Evolutionary conservation across 2,329 filamentous ascomycete species (phyloP), one percentile per base, ranked within the genome.

Genomic region (Neurospora crassa): DNA sequence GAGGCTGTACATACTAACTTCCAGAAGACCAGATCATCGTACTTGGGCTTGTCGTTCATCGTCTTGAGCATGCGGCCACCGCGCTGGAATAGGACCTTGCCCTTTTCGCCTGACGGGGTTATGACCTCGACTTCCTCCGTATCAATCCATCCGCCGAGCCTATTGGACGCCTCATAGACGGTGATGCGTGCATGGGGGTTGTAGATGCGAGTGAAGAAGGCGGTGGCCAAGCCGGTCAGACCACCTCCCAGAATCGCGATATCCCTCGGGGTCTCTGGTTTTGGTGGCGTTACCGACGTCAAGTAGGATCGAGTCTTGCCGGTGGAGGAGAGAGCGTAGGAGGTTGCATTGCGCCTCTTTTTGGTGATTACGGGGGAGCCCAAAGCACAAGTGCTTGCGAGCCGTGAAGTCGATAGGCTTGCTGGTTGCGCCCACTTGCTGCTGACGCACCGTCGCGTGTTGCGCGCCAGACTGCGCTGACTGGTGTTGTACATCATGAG

Each of bases 91-190:
- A 92, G 81, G 42, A 97, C 87, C 3, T 78, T 79, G 16, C 80
- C 82, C 68, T 85, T 81, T 29, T 85, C 84, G 18, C 88, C 91
- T 45, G 86, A 84, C 5, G 85, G 81, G 11, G 75, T 76, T 63
- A 81, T 79, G 16, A 91, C 87, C 1, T 87, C 80, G 14, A 92
- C 84, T 69, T 82, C 82, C 74, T 90, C 86, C 1, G 91, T 93
- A 74, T 89, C 83, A 53, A 98, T 84, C 94, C 94, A 98, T 67
- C 96, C 96, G 63, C 96, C 96, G 0, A 95, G 79, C 24, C 89
- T 85, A 29, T 87, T 79, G 40, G 84, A 86, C 24, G 87, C 86
- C 79, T 99, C 96, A 80, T 93, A 97, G 11, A 99, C 78, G 0
- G 92, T 96, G 77, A 99, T 89, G 69, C 89, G 88, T 42, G 89